phyloP scores from a whole-genome alignment of 2,329 filamentous ascomycete genomes.

The Trichoderma gracile region DNA sequence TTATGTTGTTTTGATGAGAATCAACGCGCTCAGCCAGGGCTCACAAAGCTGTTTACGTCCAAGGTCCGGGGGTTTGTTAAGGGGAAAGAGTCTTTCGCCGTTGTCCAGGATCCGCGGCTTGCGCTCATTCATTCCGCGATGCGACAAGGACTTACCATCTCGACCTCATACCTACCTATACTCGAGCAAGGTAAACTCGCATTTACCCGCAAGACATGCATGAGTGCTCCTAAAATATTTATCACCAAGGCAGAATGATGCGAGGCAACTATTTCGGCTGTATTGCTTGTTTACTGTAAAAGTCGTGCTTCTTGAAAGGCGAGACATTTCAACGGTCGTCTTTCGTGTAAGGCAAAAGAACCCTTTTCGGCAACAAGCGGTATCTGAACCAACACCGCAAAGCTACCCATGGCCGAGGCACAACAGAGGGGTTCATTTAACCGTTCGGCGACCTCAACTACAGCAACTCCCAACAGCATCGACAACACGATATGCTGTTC shows the following conservation, averaged over 20 bases:
- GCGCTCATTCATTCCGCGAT: too few species aligned
- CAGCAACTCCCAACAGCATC: not conserved
- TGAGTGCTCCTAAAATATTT: too few species aligned
- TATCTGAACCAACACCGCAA: not conserved
- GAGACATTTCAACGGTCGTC: not conserved
- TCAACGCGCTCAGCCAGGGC: constrained; percentile 11
- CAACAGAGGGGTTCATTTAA: not conserved
- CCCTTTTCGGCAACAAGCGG: not conserved
- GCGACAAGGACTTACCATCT: too few species aligned
- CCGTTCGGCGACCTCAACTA: constrained; percentile 1
- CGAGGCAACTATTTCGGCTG: too few species aligned
- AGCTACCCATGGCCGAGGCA: not conserved
- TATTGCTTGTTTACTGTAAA: too few species aligned
- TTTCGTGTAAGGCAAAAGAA: not conserved
- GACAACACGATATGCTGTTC: not conserved
- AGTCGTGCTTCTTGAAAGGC: not conserved
- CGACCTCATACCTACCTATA: too few species aligned
- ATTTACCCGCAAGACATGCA: too few species aligned
- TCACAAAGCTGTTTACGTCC: constrained; percentile 12
- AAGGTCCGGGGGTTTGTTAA: too few species aligned
- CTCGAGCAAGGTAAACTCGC: too few species aligned
- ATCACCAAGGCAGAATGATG: too few species aligned
- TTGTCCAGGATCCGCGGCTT: not conserved
- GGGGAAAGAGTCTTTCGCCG: not conserved
- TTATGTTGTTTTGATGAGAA: not conserved